A percentile compares a stretch with the other conserved stretches of the same genome.
Conservation (phyloP, 139 green algal genomes). For the Gonium pectorale region DNA sequence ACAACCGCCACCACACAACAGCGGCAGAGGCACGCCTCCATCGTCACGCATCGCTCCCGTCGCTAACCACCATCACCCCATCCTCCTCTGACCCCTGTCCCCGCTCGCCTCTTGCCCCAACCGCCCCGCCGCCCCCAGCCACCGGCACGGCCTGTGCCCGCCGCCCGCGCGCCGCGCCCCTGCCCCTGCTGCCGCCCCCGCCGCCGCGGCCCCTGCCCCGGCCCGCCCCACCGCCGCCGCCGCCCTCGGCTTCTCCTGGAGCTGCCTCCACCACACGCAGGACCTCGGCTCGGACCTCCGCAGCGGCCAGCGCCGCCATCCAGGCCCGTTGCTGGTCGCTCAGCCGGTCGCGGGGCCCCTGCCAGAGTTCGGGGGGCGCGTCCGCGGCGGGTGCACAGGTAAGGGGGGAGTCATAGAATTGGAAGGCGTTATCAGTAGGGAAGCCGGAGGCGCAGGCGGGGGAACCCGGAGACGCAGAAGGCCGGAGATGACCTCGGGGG, state of each 20-base stretch:
- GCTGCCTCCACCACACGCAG: conserved; percentile 39
- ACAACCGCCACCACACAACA: no score
- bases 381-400: no score
- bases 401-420: no score
- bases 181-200: background rate
- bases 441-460: no score
- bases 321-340: conserved; percentile 86
- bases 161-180: no score
- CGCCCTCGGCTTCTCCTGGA: background rate
- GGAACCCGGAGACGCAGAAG: no score
- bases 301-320: conserved; percentile 70
- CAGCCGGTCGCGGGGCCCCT: conserved; percentile 85
- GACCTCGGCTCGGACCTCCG: conserved; percentile 60
- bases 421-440: no score
- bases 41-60: background rate
- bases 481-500: no score
- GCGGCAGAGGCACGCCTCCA: no score
- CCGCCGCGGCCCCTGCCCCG: background rate
- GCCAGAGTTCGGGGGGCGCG: no score
- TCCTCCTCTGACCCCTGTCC: background rate
- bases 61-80: background rate
- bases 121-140: background rate
- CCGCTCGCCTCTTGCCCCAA: background rate
- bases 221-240: background rate
- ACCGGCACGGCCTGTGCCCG: no score